Conservation (phyloP, 306 rosid genomes). For the Hylodesmum podocarpum region DNA sequence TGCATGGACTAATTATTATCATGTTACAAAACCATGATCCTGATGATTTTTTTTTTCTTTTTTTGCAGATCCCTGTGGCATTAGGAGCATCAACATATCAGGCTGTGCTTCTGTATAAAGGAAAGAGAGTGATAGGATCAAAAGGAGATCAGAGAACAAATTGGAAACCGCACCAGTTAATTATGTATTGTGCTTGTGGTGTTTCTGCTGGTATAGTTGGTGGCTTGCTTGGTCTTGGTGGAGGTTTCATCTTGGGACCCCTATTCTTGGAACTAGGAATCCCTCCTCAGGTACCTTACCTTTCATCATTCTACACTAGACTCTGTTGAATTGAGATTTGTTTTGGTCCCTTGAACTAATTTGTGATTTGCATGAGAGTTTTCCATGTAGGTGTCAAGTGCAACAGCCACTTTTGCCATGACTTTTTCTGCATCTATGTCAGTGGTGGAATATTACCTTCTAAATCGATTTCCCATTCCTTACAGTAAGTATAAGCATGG, state of each 20-base stretch:
- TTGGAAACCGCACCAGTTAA: conserved; percentile 49
- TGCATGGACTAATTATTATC: background rate
- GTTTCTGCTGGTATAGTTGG: conserved; percentile 62
- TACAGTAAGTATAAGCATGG: conserved; percentile 42
- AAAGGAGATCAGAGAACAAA: conserved; percentile 53
- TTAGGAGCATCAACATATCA: conserved; percentile 8
- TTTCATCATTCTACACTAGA: background rate
- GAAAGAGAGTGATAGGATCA: conserved; percentile 55
- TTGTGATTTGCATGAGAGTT: background rate
- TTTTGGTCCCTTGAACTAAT: background rate
- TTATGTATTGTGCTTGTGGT: conserved; percentile 51
- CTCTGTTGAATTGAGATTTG: too few species aligned
- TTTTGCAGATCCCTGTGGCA: conserved; percentile 26
- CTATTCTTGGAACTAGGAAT: conserved; percentile 67
- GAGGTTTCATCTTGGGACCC: conserved; percentile 77
- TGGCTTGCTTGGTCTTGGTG: conserved; percentile 75
- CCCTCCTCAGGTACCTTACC: conserved; percentile 68
- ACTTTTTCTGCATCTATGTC: conserved; percentile 76
- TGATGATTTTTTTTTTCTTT: background rate
- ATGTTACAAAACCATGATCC: background rate
- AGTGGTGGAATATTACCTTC: conserved; percentile 66
- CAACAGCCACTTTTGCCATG: conserved; percentile 71
- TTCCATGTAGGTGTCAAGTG: conserved; percentile 59
- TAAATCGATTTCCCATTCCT: conserved; percentile 67
- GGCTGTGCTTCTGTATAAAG: conserved; percentile 42